Conservation (phyloP, 139 green algal species). For the Diplosphaera chodatii region DNA sequence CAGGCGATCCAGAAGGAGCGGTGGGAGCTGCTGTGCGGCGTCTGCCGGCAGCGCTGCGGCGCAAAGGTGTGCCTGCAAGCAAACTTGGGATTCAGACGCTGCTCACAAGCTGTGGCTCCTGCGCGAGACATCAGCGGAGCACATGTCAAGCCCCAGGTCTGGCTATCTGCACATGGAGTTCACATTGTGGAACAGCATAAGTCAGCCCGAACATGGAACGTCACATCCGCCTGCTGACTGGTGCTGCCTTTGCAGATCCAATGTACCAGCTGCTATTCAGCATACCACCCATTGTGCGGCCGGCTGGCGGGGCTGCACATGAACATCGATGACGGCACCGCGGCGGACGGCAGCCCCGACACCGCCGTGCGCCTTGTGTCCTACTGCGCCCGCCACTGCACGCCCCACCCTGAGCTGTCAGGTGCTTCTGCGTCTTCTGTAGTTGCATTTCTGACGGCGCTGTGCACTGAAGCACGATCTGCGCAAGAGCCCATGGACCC, state of each 20-base stretch:
- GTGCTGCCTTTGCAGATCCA: slow-evolving; percentile 57
- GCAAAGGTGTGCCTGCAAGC: not conserved
- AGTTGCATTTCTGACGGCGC: no score
- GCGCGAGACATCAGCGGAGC: no score
- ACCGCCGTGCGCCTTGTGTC: slow-evolving; percentile 45
- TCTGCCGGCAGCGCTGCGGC: slow-evolving; percentile 52
- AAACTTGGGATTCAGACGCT: not conserved
- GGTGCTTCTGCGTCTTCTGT: no score
- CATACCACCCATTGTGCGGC: slow-evolving; percentile 86
- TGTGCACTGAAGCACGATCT: no score
- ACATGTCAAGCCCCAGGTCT: no score
- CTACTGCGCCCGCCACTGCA: slow-evolving; percentile 73
- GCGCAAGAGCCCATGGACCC: no score
- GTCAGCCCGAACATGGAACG: no score
- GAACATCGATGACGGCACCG: slow-evolving; percentile 61
- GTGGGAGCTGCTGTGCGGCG: slow-evolving; percentile 81
- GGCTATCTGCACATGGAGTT: no score
- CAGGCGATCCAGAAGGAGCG: slow-evolving; percentile 73
- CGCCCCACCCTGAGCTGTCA: slow-evolving; percentile 42
- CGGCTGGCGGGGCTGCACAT: slow-evolving; percentile 77
- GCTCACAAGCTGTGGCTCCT: not conserved
- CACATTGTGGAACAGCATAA: no score
- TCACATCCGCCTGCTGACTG: no score
- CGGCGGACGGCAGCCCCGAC: slow-evolving; percentile 18
- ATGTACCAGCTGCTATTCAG: slow-evolving; percentile 77